These are phyloP conservation scores for Yarrowia yakushimensis DNA, from an alignment of 805 yeast genomes.

Conservation along the genomic window DNA sequence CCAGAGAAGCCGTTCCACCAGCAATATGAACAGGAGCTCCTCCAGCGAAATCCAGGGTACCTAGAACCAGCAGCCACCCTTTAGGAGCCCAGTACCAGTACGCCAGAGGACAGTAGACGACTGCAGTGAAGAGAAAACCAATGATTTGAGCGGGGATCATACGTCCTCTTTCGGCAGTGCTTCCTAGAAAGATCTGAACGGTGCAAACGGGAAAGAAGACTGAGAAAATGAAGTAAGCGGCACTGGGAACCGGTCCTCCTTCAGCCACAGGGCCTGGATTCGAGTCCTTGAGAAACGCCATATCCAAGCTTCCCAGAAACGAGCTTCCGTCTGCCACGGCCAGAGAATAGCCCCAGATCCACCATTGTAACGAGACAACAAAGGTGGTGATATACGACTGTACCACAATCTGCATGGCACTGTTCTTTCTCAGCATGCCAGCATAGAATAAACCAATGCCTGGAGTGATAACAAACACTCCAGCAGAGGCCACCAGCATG, in stretches of 20 bases:
- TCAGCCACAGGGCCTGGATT: neutral
- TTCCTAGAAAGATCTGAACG: slow-evolving; percentile 5
- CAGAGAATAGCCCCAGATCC: slow-evolving; percentile 95
- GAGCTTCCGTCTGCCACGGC: slow-evolving; percentile 86
- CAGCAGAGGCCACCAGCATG: slow-evolving; percentile 50
- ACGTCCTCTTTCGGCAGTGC: slow-evolving; percentile 59
- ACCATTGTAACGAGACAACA: slow-evolving; percentile 89
- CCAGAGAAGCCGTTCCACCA: slow-evolving; percentile 66
- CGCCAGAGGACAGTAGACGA: slow-evolving; percentile 70
- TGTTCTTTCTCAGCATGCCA: slow-evolving; percentile 91
- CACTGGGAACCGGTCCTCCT: slow-evolving; percentile 4
- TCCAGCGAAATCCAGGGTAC: slow-evolving; percentile 70
- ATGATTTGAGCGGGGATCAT: slow-evolving; percentile 68
- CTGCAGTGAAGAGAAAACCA: slow-evolving; percentile 62
- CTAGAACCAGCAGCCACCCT: slow-evolving; percentile 62
- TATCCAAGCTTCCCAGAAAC: slow-evolving; percentile 43
- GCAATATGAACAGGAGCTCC: slow-evolving; percentile 74
- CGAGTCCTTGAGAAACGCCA: neutral
- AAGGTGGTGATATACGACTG: slow-evolving; percentile 87
- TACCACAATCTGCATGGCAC: slow-evolving; percentile 89
- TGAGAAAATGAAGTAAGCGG: neutral
- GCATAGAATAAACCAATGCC: slow-evolving; percentile 92
- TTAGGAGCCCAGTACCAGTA: slow-evolving; percentile 69
- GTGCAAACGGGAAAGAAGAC: slow-evolving; percentile 14
- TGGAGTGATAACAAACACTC: slow-evolving; percentile 93